Evolutionary conservation across 805 yeast species (phyloP), one percentile per base, ranked within the genome.

Genomic region (Saccharomycopsis babjevae): DNA sequence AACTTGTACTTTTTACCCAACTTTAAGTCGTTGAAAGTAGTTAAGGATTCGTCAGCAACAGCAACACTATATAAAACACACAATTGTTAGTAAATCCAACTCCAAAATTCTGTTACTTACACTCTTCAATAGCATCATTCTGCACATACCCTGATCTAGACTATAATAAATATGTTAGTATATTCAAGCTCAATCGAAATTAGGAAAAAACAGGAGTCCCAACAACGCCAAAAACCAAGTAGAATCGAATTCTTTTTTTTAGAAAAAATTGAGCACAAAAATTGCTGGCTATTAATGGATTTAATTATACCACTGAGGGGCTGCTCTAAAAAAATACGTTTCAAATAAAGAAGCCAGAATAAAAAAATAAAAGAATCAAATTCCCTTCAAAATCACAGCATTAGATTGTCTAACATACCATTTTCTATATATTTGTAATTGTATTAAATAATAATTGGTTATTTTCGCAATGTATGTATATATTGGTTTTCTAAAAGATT

Each of bases 11-110:
- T 88, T 79, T 89, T 89, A 68, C 97, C 97, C 73, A 93, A 83
- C 81, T 94, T 94, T 77, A 94, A 84, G 72, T 92, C 97, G 74
- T 93, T 90, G 86, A 92, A 94, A 62, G 97, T 96, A 68, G 83
- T 79, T 73, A 93, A 82, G 67, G 97, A 90, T 73, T 91, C 97
- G 75, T 93, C 94, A 69, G 88, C 84, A 70, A 88, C 89, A 67
- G 89, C 85, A 72, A 88, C 93, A 78, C 94, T 85, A 65, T 61
- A 62, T 30, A 18, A 62, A 40, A 6, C 6, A 28, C 38, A 34
- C 50, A 39, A 36, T 38, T 34, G 34, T 38, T 32, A 25, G 46
- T 50, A 57, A 30, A n/a, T 7, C n/a, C 32, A 30, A 3, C 1
- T 52, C 25, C 15, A 10, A 13, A 16, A 34, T 11, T 46, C 10